phyloP scores from a whole-genome alignment of 495 filamentous ascomycete species.

The Penicillium atrosanguineum region DNA sequence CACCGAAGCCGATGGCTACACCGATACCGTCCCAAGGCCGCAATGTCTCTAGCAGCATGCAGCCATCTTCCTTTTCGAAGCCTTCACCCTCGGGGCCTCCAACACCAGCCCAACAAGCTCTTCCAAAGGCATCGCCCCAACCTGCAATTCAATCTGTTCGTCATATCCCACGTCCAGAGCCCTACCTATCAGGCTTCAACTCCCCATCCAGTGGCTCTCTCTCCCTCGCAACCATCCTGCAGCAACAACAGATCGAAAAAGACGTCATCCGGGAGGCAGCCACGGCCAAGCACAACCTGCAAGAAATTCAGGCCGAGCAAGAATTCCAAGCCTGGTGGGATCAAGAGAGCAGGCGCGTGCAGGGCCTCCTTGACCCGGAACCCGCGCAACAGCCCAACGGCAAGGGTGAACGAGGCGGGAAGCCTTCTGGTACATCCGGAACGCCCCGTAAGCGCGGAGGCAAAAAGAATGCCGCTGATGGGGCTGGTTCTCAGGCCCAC shows the following conservation, averaged over 20 bases:
- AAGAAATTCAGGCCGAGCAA: conserved; percentile 95
- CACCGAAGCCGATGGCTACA: conserved; percentile 27
- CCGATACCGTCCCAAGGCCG: conserved; percentile 28
- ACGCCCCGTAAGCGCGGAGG: conserved; percentile 30
- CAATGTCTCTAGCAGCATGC: conserved; percentile 26
- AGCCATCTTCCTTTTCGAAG: conserved; percentile 19
- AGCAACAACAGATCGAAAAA: conserved; percentile 82
- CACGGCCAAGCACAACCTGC: conserved; percentile 74
- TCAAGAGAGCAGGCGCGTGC: conserved; percentile 71
- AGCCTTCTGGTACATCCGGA: conserved; percentile 7
- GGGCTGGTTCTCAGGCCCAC: conserved; percentile 5
- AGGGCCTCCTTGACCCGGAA: conserved; percentile 59
- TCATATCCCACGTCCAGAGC: conserved; percentile 42
- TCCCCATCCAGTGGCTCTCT: conserved; percentile 58
- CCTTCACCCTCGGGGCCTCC: conserved; percentile 23
- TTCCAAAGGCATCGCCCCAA: conserved; percentile 25
- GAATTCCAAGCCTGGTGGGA: conserved; percentile 99
- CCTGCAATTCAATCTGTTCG: conserved; percentile 49
- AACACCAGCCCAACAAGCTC: conserved; percentile 14
- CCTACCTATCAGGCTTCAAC: conserved; percentile 33
- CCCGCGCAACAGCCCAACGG: conserved; percentile 30
- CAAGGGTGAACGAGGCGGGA: conserved; percentile 29
- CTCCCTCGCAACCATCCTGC: conserved; percentile 84
- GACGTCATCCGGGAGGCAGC: conserved; percentile 75
- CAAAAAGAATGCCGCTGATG: conserved; percentile 19